phyloP scores from a whole-genome alignment of 2,329 filamentous ascomycete species.

The Emergomyces orientalis region DNA sequence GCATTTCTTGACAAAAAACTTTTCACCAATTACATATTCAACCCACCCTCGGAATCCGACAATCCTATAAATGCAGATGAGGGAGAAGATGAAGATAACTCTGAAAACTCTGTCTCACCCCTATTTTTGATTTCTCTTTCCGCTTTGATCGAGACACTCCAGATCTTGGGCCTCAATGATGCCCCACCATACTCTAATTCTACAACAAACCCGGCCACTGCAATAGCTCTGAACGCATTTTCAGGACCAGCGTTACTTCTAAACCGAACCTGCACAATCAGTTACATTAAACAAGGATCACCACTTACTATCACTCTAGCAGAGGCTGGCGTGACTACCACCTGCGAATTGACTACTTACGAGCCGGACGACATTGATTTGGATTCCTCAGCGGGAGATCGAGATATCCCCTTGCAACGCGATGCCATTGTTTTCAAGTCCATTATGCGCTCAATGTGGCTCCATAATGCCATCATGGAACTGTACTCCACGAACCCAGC shows the following conservation, averaged over 20 bases:
- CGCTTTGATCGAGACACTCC: slow-evolving; percentile 82
- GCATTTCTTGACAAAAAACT: slow-evolving; percentile 81
- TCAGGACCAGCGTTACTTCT: slow-evolving; percentile 73
- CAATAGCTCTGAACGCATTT: slow-evolving; percentile 60
- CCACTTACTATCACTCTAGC: slow-evolving; percentile 78
- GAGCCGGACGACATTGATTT: slow-evolving; percentile 62
- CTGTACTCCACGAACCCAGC: slow-evolving; percentile 59
- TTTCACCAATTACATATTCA: slow-evolving; percentile 76
- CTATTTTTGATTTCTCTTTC: slow-evolving; percentile 80
- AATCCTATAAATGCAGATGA: slow-evolving; percentile 27
- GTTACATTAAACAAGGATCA: slow-evolving; percentile 64
- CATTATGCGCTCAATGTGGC: slow-evolving; percentile 64
- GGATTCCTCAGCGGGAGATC: slow-evolving; percentile 21
- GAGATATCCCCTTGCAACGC: slow-evolving; percentile 71
- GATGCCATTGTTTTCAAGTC: slow-evolving; percentile 78
- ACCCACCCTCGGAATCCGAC: slow-evolving; percentile 32
- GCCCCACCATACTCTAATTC: slow-evolving; percentile 33
- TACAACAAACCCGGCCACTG: slow-evolving; percentile 25
- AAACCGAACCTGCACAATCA: slow-evolving; percentile 73
- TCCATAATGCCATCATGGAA: slow-evolving; percentile 44
- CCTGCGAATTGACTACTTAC: slow-evolving; percentile 84
- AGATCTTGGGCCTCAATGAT: slow-evolving; percentile 79
- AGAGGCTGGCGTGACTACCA: slow-evolving; percentile 78
- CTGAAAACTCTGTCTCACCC: slow-evolving; percentile 41
- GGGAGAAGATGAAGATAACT: slow-evolving; percentile 31